Evolutionary conservation across 169 alveolate genomes (phyloP).

Genomic region (Neospora caninum): DNA sequence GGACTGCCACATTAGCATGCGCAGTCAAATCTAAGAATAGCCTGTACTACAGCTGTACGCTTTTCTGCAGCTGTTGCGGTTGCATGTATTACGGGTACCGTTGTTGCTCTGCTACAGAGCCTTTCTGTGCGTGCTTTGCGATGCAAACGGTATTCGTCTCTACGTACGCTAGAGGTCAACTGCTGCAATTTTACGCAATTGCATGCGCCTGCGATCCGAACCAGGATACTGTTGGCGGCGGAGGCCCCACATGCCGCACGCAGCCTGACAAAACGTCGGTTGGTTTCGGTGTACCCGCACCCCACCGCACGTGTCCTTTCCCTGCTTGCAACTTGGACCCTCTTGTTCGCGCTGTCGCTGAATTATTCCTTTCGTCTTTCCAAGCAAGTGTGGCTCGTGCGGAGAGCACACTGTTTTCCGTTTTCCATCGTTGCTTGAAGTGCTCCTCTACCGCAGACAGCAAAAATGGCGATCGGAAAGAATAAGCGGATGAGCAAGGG

Average conservation of each 20-base stretch:
- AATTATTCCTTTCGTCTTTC: neutral
- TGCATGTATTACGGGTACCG: too few species aligned
- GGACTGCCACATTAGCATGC: too few species aligned
- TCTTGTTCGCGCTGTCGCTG: neutral
- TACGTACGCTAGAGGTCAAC: neutral
- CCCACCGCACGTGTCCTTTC: conserved; percentile 7
- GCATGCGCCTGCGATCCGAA: neutral
- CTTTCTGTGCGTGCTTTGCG: too few species aligned
- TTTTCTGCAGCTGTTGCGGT: too few species aligned
- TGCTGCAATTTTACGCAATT: neutral
- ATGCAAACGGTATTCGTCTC: too few species aligned
- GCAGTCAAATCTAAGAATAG: too few species aligned
- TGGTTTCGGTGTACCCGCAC: conserved; percentile 19
- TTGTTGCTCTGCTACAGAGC: too few species aligned
- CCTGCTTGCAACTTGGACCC: neutral
- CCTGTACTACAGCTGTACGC: too few species aligned
- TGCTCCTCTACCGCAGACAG: neutral
- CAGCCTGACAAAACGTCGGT: neutral
- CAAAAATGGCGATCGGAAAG: conserved; percentile 95
- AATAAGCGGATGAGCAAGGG: conserved; percentile 96
- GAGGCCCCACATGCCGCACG: neutral
- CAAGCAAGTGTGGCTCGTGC: neutral
- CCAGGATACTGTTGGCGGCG: neutral
- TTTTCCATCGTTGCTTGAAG: neutral
- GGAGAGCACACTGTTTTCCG: conserved; percentile 2